Evolutionary conservation across 148 eudicot species (phyloP).

Genomic region (Suaeda aralocaspica): DNA sequence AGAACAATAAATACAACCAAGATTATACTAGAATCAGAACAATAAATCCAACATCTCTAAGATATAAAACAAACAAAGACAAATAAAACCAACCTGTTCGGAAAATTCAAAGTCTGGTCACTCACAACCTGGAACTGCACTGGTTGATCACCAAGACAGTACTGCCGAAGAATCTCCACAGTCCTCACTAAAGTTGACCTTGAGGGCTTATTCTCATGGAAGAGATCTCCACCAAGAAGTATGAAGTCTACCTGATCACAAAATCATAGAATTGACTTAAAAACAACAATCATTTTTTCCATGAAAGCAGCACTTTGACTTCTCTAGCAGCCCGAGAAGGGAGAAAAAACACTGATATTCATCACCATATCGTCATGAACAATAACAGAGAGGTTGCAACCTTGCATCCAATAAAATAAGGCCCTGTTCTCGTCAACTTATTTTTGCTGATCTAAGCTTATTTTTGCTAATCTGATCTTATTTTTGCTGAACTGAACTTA

Average conservation of each 20-base stretch:
- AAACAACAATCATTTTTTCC: not conserved
- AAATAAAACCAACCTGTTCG: conserved; percentile 54
- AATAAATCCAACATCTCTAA: not conserved
- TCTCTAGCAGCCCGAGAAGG: not conserved
- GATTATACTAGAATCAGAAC: not conserved
- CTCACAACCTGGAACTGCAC: conserved; percentile 99
- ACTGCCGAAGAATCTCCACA: conserved; percentile 85
- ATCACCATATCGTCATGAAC: not conserved
- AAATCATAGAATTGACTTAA: not conserved
- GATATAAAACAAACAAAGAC: not conserved
- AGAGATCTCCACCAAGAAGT: conserved; percentile 98
- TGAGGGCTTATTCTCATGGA: conserved; percentile 97
- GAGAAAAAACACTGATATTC: not conserved
- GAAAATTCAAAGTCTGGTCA: conserved; percentile 93
- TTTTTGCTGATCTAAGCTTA: too few species aligned
- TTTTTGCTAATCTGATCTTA: too few species aligned
- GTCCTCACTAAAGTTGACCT: conserved; percentile 86
- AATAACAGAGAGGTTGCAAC: not conserved
- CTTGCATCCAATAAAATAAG: not conserved
- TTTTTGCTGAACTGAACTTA: too few species aligned
- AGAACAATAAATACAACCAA: not conserved
- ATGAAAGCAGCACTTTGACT: not conserved
- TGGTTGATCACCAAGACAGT: conserved; percentile 89
- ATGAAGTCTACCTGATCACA: conserved; percentile 73
- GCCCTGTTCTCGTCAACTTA: not conserved